Evolutionary conservation across 768 basidiomycete genomes (phyloP), one percentile per base, ranked within the genome.

Genomic region (Kwoniella europaea): DNA sequence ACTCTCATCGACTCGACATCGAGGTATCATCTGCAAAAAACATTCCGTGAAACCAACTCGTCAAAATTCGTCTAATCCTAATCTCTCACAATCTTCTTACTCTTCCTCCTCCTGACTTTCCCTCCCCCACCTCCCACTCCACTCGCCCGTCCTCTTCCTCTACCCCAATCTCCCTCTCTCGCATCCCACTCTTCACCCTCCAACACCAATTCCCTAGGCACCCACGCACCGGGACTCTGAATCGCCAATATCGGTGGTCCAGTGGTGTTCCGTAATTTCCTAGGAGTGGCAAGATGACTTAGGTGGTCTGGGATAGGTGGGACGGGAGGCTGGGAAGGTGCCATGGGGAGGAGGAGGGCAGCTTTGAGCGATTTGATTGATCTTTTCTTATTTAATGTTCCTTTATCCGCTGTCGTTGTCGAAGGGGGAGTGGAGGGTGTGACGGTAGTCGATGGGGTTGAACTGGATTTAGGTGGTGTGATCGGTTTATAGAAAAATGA

Each of bases 111-210:
- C 57, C 64, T 71, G 1, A 74, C 20, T n/a, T 55, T 55, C 12
- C 54, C 54, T 55, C 54, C 54, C 24, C 18, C 54, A 18, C 20
- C 20, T 18, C 24, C 24, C 18, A 43, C n/a, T 5, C 35, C 46
- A 13, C 46, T 50, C 46, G 13, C 46, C 46, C 57, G 27, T 4
- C 68, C 61, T 59, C 68, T 67, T 3, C 62, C 74, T 55, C 64
- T 64, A 53, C 73, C 70, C 69, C 70, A 72, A 67, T 72, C 74
- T 3, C 76, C 78, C 24, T 81, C 79, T 52, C 69, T 69, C 35
- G 77, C 76, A 67, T 83, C 82, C 79, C 79, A 83, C 65, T 83
- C 82, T 68, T 81, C 80, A 10, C 82, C 82, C 52, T 83, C 82
- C 54, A 83, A 57, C 0, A 82, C 75, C 44, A 83, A 66, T 55